A percentile compares a stretch with the other conserved stretches of the same genome.
These are phyloP conservation scores for Psidium friedrichsthalianum DNA, from an alignment of 345 rosid genomes.

Conservation along the genomic window DNA sequence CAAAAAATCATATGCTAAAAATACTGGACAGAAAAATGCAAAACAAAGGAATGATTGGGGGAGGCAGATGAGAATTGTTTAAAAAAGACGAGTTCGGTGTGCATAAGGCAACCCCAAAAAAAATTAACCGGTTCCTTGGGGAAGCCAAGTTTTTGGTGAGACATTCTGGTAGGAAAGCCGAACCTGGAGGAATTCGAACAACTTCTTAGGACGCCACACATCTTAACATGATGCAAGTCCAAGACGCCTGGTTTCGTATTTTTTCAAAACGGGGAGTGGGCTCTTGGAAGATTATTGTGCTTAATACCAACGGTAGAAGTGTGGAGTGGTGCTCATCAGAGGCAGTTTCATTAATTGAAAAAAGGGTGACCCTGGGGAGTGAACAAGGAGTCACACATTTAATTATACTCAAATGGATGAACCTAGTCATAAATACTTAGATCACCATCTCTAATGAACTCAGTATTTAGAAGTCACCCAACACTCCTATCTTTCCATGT, in stretches of 20 bases:
- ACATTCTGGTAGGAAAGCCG: conserved; percentile 96
- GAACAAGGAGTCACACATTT: conserved; percentile 2
- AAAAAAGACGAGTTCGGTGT: neutral
- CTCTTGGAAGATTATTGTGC: conserved; percentile 82
- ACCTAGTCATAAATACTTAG: neutral
- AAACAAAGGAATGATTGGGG: neutral
- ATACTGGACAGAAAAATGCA: neutral
- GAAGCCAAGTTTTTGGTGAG: conserved; percentile 95
- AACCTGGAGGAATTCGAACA: conserved; percentile 93
- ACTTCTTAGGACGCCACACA: conserved; percentile 97
- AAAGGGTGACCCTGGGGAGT: conserved; percentile 87
- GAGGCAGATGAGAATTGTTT: neutral
- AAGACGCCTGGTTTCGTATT: conserved; percentile 90
- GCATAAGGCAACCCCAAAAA: neutral
- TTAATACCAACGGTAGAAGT: conserved; percentile 98
- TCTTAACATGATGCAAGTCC: conserved; percentile 85
- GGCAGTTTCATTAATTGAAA: conserved; percentile 94
- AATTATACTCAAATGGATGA: conserved; percentile 1
- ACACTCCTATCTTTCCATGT: neutral
- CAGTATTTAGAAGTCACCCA: neutral
- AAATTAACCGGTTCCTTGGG: conserved; percentile 69
- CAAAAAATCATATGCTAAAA: neutral
- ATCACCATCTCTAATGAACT: neutral
- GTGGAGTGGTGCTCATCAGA: conserved; percentile 89
- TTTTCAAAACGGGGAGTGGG: too few relatives aligned